Evolutionary conservation across 305 asterid genomes (phyloP).

Genomic region (Solanum hybrid): DNA sequence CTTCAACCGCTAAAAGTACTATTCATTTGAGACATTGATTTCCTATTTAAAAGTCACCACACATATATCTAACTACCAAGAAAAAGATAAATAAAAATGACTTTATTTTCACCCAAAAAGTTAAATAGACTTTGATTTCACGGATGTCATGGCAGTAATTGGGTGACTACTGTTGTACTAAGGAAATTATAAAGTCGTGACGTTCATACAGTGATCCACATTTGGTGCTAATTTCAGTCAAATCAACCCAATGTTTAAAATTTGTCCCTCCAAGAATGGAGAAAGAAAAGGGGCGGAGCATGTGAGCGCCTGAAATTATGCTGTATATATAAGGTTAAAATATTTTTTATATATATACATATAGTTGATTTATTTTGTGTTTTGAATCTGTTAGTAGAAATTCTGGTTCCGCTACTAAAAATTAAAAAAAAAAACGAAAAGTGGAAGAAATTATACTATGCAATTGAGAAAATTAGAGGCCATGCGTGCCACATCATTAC

Average conservation of each 20-base stretch:
- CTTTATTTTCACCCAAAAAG: not conserved
- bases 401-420: not conserved
- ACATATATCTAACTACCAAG: not conserved
- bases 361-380: not conserved
- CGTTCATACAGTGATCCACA: not conserved
- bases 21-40: not conserved
- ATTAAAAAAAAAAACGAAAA: not conserved
- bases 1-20: not conserved
- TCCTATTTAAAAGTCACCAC: not conserved
- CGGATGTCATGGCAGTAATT: slow-evolving; percentile 9
- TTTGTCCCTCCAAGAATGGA: not conserved
- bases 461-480: not conserved
- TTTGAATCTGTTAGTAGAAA: not conserved
- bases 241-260: not conserved
- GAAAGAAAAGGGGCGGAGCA: not conserved
- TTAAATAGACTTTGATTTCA: not conserved
- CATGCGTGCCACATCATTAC: slow-evolving; percentile 5
- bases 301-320: not conserved
- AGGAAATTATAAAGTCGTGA: not conserved
- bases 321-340: not conserved
- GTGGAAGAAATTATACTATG: not conserved
- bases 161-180: not conserved
- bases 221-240: not conserved
- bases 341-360: not conserved
- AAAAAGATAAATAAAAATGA: not conserved